These are phyloP conservation scores for Comarum palustre DNA, from an alignment of 306 rosid genomes.

Conservation along the genomic window DNA sequence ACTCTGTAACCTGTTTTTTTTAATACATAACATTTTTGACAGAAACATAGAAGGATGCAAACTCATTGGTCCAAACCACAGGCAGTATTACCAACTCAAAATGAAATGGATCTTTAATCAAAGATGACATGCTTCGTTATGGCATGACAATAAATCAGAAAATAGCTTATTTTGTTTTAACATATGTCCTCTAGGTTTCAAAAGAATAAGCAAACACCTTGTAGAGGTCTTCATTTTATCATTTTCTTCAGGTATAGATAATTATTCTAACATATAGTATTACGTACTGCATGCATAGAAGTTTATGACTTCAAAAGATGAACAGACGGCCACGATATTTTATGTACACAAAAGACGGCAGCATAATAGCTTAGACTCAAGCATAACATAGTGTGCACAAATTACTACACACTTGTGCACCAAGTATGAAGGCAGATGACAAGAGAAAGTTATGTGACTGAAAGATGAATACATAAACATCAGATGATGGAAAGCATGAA, in stretches of 20 bases:
- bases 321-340: neutral
- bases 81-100: neutral
- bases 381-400: neutral
- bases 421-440: neutral
- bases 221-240: neutral
- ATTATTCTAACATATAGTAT: neutral
- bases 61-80: neutral
- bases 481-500: slow-evolving; percentile 16
- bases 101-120: neutral
- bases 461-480: slow-evolving; percentile 18
- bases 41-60: slow-evolving; percentile 2
- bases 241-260: neutral
- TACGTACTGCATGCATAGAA: neutral
- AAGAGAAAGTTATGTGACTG: neutral
- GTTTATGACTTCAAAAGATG: neutral
- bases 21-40: neutral
- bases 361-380: neutral
- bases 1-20: slow-evolving; percentile 70
- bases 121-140: neutral
- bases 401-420: neutral
- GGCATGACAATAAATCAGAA: neutral
- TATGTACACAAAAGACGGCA: neutral
- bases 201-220: neutral
- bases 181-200: neutral
- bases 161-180: neutral